Evolutionary conservation across 2,329 filamentous ascomycete species (phyloP).

Genomic region (Keithomyces neogunnii): DNA sequence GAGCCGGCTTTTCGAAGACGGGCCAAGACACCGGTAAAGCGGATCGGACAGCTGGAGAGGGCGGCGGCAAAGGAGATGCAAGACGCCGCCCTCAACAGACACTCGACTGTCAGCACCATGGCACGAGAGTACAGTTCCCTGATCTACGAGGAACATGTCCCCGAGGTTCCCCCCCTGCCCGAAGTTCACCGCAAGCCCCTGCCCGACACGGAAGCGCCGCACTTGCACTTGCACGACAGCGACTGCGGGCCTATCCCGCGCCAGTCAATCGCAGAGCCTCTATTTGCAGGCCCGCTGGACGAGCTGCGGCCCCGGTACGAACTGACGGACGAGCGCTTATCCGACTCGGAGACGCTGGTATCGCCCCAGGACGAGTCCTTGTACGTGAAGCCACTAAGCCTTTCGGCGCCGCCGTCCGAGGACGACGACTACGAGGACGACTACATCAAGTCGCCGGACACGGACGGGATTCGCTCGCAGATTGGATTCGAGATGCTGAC

Average conservation of each 20-base stretch:
- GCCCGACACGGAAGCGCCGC: background rate
- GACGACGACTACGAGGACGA: constrained; percentile 13
- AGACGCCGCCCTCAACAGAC: constrained; percentile 20
- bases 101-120: constrained; percentile 37
- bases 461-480: constrained; percentile 35
- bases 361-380: constrained; percentile 37
- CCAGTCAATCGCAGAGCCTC: background rate
- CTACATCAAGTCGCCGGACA: constrained; percentile 8
- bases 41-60: constrained; percentile 40
- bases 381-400: constrained; percentile 39
- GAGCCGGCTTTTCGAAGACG: constrained; percentile 19
- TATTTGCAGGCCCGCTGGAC: constrained; percentile 1
- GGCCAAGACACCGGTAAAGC: constrained; percentile 42
- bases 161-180: constrained; percentile 18
- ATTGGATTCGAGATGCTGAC: constrained; percentile 43
- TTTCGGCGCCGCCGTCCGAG: constrained; percentile 30
- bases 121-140: constrained; percentile 43
- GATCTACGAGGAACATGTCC: constrained; percentile 27
- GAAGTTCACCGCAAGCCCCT: constrained; percentile 15
- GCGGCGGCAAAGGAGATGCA: constrained; percentile 13
- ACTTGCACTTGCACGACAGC: background rate
- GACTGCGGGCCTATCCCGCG: constrained; percentile 1
- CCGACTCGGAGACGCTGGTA: constrained; percentile 38
- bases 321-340: constrained; percentile 23
- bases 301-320: background rate